Base-by-base conservation (phyloP, 1,284 basidiomycete genomes). In the Boletus semigastroideus region DNA sequence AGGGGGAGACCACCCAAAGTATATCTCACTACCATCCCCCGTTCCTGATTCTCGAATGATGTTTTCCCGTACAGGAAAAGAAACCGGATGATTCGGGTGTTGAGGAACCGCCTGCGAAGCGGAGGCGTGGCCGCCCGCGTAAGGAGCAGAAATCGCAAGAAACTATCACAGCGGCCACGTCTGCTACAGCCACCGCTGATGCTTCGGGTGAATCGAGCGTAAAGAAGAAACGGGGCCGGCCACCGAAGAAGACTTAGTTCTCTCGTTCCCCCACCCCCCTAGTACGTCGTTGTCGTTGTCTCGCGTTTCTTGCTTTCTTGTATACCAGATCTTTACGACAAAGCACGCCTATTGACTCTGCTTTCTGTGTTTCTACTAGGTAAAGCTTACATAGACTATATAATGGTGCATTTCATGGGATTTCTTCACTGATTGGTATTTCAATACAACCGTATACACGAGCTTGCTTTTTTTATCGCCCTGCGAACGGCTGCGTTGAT, bases 1-100 rank as follows among this genome's bases (percentile, higher is more conserved):
- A 79, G 88, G 64, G 88, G 89, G 42, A 77, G 88, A 64, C 87
- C 87, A 51, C 87, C 82, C 65, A 90, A 90, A 80, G 87, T 88
- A 67, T 68, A 58, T 56, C 55, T 56, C 14, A 36, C 59, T 52
- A 20, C 42, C 42, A 48, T 46, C 59, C 54, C 57, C 52, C 60
- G 51, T 59, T 60, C 60, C 64, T 65, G 62, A 65, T 64, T 70
- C 55, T 55, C 57, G 39, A 41, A 60, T 59, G 42, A 66, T 57
- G 55, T 17, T 50, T 56, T 31, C 56, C 48, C 51, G 52, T 54
- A 45, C 69, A 84, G 76, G 78, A 83, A 70, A 81, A 81, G 74
- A 82, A 82, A 65, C 59, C 65, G 11, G 74, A 76, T 39, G 75
- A 71, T 50, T 73, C 74, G 49, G 60, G 67, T 46, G 77, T 77